Conservation (phyloP, 306 rosid genomes). For the Dalbergia cochinchinensis region DNA sequence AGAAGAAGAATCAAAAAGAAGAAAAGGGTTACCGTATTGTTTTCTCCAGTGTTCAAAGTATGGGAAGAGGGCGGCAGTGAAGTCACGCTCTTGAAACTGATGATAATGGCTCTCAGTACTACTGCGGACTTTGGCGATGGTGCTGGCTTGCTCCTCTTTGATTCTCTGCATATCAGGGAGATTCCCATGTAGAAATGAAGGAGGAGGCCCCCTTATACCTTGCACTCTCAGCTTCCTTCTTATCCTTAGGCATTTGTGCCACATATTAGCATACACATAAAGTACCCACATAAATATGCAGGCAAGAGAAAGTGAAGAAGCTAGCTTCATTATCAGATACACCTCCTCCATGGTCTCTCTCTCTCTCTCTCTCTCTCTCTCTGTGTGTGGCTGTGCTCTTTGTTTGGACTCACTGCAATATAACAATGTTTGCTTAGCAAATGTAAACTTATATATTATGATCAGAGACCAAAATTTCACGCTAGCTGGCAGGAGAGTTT, state of each 20-base stretch:
- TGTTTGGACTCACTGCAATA: background rate
- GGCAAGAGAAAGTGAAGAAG: conserved; percentile 43
- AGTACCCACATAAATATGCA: conserved; percentile 51
- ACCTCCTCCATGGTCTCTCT: conserved; percentile 45
- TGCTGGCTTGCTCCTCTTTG: conserved; percentile 46
- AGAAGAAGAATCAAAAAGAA: background rate
- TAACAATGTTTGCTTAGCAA: background rate
- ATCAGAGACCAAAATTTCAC: no score
- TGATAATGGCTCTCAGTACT: conserved; percentile 33
- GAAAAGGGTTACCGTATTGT: conserved; percentile 70
- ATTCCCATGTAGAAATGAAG: conserved; percentile 74
- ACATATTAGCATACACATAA: conserved; percentile 51
- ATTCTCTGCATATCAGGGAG: conserved; percentile 80
- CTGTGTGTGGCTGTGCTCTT: background rate
- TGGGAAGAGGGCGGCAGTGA: conserved; percentile 84
- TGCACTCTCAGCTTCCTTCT: conserved; percentile 70
- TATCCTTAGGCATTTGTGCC: conserved; percentile 62
- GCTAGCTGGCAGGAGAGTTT: no score
- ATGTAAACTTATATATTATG: conserved; percentile 19
- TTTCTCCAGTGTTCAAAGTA: conserved; percentile 86
- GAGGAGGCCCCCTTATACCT: conserved; percentile 82
- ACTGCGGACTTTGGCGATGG: conserved; percentile 6
- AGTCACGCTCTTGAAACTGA: conserved; percentile 72
- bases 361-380: background rate
- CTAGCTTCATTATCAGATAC: conserved; percentile 41